Evolutionary conservation across 2,329 filamentous ascomycete genomes (phyloP), one percentile per base, ranked within the genome.

Genomic region (Plenodomus lindquistii): DNA sequence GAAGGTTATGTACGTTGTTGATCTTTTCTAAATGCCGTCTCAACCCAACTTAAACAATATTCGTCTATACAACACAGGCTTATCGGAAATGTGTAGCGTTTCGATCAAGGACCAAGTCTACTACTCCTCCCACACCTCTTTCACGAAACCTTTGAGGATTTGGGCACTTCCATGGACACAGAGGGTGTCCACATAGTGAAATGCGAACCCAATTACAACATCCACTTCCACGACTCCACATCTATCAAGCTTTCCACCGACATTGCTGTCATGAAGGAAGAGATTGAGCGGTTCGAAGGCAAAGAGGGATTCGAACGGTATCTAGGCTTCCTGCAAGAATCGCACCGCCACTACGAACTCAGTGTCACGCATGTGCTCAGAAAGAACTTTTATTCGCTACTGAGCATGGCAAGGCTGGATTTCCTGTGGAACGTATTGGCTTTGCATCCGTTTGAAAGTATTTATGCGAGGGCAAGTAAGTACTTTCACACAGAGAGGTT

Each of bases 81-180:
- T 13, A 37, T 24, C 9, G 48, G 27, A 54, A 42, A 17, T 34
- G 8, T 34, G 37, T 51, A 80, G 75, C 77, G 88, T 48, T 91
- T 91, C 73, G 88, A 91, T 63, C 87, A 90, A 75, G 88, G 88
- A 0, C 88, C 88, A 0, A 90, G 86, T 1, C 80, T 91, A 3
- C 80, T 91, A 16, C 78, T 91, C 0, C 82, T 91, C 5, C 88
- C 88, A 2, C 80, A 82, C 46, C 78, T 90, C 47, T 91, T 91
- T 75, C 77, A 79, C 21, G 83, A 88, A 71, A 82, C 83, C 17
- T 91, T 90, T 63, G 67, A 74, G 45, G 87, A 91, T 59, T 80
- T 91, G 1, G 85, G 79, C 52, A 90, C 86, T 5, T 82, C 80
- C 9, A 75, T 90, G 11, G 78, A 83, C 53, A 77, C 75, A 0